Percentiles rank a stretch among this genome's conserved stretches.
Evolutionary conservation across 192 early-diverging fungal species (phyloP).

Genomic region (Diversispora eburnea): DNA sequence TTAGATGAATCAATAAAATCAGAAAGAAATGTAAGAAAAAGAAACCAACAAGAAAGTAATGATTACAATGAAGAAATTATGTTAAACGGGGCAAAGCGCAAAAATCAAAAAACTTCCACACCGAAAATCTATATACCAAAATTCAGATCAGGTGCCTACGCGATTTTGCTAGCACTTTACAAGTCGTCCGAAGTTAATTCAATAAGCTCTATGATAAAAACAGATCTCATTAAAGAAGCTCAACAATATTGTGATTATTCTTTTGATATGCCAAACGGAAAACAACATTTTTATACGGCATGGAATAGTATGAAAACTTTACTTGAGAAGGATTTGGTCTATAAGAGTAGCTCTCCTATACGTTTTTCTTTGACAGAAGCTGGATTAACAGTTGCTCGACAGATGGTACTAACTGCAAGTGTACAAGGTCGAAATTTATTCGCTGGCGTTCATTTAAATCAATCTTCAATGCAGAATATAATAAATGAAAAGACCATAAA

Average conservation of each 20-base stretch:
- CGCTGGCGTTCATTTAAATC: neutral
- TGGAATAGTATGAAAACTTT: constrained; percentile 79
- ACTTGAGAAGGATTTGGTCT: constrained; percentile 62
- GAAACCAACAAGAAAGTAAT: neutral
- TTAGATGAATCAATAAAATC: constrained; percentile 3
- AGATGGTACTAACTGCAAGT: constrained; percentile 40
- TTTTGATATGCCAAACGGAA: constrained; percentile 48
- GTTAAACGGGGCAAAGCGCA: neutral
- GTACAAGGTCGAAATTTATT: constrained; percentile 32
- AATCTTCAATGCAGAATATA: neutral
- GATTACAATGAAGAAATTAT: neutral
- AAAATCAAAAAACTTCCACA: constrained; percentile 13
- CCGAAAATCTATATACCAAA: constrained; percentile 65
- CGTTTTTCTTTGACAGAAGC: constrained; percentile 69
- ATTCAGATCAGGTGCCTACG: constrained; percentile 77
- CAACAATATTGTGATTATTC: constrained; percentile 68
- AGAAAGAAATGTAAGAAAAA: neutral
- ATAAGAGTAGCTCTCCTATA: constrained; percentile 55
- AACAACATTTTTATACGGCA: constrained; percentile 59
- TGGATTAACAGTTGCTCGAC: constrained; percentile 58
- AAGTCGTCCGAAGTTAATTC: constrained; percentile 25
- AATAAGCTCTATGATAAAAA: constrained; percentile 50
- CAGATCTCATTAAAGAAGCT: constrained; percentile 61
- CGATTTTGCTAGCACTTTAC: constrained; percentile 68
- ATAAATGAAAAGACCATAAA: neutral